phyloP scores from a whole-genome alignment of 192 early-diverging fungal species.

The Entomortierella lignicola region DNA sequence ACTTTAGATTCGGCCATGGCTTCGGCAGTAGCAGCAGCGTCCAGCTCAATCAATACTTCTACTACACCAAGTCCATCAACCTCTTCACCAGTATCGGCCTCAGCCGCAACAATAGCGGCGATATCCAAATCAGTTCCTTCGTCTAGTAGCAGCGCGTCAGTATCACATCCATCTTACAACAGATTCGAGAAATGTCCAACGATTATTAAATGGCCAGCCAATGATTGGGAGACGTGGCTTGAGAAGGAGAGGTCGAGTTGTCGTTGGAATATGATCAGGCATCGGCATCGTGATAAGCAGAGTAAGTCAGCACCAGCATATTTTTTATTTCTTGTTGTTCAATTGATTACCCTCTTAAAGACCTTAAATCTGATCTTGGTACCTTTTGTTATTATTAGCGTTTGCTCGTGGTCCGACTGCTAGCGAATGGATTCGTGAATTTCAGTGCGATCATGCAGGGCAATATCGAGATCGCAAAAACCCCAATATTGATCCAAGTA shows the following conservation, averaged over 20 bases:
- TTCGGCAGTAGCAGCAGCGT: conserved; percentile 14
- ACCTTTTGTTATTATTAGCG: conserved; percentile 5
- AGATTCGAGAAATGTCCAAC: conserved; percentile 30
- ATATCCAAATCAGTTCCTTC: background rate
- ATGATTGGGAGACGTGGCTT: conserved; percentile 48
- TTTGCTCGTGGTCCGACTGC: conserved; percentile 48
- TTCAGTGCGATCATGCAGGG: conserved; percentile 48
- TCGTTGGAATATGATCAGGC: conserved; percentile 44
- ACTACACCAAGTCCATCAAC: background rate
- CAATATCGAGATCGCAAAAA: conserved; percentile 48
- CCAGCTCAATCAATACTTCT: background rate
- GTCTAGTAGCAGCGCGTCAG: background rate
- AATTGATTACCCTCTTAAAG: no score
- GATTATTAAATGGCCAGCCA: conserved; percentile 13
- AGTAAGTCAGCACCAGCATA: conserved; percentile 4
- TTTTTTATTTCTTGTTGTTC: no score
- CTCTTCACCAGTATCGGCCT: background rate
- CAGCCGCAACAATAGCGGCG: conserved; percentile 1
- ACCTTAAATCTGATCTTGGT: background rate
- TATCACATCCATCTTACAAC: background rate
- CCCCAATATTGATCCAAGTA: conserved; percentile 41
- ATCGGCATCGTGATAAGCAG: conserved; percentile 39
- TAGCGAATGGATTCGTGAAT: conserved; percentile 47
- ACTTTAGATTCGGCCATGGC: conserved; percentile 23
- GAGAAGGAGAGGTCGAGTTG: conserved; percentile 24